phyloP scores from a whole-genome alignment of 441 rosid genomes.

The Croton setiger region DNA sequence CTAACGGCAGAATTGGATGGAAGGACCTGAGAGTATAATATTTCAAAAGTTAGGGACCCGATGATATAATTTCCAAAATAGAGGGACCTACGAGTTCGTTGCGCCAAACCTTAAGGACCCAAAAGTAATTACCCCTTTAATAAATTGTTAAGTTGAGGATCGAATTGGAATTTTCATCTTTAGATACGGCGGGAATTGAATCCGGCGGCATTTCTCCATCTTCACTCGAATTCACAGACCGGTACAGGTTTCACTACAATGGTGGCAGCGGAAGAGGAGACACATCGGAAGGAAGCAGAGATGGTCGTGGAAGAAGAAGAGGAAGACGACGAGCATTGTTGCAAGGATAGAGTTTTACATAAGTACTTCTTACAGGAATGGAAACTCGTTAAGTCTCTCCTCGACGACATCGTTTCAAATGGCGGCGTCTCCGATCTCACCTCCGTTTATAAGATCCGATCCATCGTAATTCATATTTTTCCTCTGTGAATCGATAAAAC shows the following conservation, averaged over 20 bases:
- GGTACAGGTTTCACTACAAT: constrained; percentile 12
- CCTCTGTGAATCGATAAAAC: background rate
- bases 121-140: no score
- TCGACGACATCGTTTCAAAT: constrained; percentile 63
- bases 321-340: constrained; percentile 75
- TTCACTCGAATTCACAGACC: background rate
- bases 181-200: background rate
- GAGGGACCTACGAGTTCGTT: no score
- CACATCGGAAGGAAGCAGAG: constrained; percentile 30
- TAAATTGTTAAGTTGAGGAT: no score
- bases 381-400: constrained; percentile 73
- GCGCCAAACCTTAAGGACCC: no score
- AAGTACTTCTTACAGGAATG: constrained; percentile 85
- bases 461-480: constrained; percentile 45
- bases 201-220: background rate
- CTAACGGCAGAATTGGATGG: no score
- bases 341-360: constrained; percentile 67
- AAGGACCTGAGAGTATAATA: no score
- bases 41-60: no score
- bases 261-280: constrained; percentile 35
- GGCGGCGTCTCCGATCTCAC: constrained; percentile 62
- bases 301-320: constrained; percentile 36
- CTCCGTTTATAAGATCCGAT: constrained; percentile 74
- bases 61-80: no score
- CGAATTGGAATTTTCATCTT: background rate